Evolutionary conservation across 257 asterid genomes (phyloP).

Genomic region (Ligustrum vulgare): DNA sequence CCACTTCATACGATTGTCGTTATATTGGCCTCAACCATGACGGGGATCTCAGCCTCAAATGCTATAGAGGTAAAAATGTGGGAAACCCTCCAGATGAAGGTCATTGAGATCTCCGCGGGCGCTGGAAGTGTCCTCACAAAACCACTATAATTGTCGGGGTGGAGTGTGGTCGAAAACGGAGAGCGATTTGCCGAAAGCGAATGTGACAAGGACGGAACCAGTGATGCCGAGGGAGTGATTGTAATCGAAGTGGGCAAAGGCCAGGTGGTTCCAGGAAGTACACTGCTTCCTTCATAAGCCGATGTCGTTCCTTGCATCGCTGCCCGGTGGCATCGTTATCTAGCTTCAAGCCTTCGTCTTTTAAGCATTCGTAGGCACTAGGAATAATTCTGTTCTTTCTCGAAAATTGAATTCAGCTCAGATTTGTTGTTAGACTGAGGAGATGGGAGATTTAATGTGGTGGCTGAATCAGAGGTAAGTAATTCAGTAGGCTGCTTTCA

Average conservation of each 20-base stretch:
- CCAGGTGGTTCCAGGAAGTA: conserved; percentile 87
- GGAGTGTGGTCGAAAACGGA: conserved; percentile 58
- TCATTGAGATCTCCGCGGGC: too few relatives aligned
- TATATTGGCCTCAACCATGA: too few relatives aligned
- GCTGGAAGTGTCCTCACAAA: background rate
- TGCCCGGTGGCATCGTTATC: too few relatives aligned
- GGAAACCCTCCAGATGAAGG: too few relatives aligned
- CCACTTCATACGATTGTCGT: too few relatives aligned
- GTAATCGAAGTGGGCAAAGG: conserved; percentile 95
- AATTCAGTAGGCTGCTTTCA: conserved; percentile 55
- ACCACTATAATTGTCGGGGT: conserved; percentile 59
- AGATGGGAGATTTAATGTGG: conserved; percentile 60
- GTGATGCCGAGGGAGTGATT: conserved; percentile 82
- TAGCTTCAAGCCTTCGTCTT: too few relatives aligned
- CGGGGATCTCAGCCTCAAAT: too few relatives aligned
- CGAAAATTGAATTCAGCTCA: too few relatives aligned
- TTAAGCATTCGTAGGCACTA: too few relatives aligned
- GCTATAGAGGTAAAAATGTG: too few relatives aligned
- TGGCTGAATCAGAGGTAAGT: conserved; percentile 54
- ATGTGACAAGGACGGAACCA: conserved; percentile 76
- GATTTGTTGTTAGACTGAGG: too few relatives aligned
- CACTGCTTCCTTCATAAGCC: conserved; percentile 84
- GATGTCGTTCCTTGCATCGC: conserved; percentile 97
- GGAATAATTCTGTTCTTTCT: too few relatives aligned
- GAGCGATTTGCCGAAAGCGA: conserved; percentile 87